Conservation (phyloP, 2,329 filamentous ascomycete genomes). For the Fusarium pininemorale region DNA sequence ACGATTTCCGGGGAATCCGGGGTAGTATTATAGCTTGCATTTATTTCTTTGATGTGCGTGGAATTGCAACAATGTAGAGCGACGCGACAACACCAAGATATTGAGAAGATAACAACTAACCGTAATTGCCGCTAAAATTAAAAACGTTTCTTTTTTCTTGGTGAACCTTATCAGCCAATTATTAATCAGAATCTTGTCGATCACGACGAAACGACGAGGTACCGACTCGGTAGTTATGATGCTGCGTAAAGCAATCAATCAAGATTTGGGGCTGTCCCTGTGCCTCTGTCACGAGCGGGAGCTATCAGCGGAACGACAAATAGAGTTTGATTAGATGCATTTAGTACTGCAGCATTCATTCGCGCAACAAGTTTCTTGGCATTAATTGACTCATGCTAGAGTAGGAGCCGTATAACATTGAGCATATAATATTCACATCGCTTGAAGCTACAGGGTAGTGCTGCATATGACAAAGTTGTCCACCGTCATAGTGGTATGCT, state of each 20-base stretch:
- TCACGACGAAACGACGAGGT: not conserved
- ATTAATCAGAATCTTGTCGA: not conserved
- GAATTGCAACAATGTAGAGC: not conserved
- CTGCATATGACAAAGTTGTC: not conserved
- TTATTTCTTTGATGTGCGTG: not conserved
- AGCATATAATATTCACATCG: not conserved
- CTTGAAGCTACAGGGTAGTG: not conserved
- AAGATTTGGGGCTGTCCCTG: too few relatives aligned
- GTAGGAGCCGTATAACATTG: not conserved
- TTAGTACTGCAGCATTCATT: not conserved
- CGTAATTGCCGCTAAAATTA: not conserved
- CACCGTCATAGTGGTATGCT: not conserved
- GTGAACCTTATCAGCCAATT: not conserved
- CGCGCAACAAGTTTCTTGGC: not conserved
- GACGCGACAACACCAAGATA: too few relatives aligned
- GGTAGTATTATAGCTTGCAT: not conserved
- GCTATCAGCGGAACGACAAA: not conserved
- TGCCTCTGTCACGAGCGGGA: not conserved
- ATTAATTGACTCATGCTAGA: not conserved
- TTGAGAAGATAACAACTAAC: too few relatives aligned
- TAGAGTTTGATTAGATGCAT: not conserved
- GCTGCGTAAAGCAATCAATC: not conserved
- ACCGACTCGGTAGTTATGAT: not conserved
- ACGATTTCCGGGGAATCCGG: not conserved
- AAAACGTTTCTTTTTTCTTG: not conserved